Conservation (phyloP, 2,329 filamentous ascomycete genomes). For the Fusarium sp. region DNA sequence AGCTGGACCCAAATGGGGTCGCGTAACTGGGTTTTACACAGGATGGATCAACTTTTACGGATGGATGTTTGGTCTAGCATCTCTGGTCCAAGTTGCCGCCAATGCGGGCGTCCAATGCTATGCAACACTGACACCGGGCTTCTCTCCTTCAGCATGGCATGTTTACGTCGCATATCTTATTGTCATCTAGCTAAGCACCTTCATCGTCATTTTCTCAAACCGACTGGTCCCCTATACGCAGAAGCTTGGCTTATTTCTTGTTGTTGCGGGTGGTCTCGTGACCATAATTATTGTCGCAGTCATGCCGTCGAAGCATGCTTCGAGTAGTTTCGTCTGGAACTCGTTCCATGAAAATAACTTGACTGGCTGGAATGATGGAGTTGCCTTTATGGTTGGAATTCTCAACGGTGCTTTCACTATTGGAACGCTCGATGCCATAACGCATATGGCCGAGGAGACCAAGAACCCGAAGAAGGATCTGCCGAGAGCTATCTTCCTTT, state of each 20-base stretch:
- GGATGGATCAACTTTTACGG: slow-evolving; percentile 50
- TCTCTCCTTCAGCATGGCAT: slow-evolving; percentile 40
- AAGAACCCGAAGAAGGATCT: slow-evolving; percentile 38
- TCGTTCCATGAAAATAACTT: slow-evolving; percentile 45
- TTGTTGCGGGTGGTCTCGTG: slow-evolving; percentile 41
- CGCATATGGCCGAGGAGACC: slow-evolving; percentile 47
- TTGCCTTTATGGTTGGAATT: slow-evolving; percentile 46
- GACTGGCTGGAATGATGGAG: slow-evolving; percentile 45
- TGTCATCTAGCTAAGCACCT: slow-evolving; percentile 41
- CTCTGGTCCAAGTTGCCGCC: slow-evolving; percentile 44
- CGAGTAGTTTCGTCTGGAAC: slow-evolving; percentile 42
- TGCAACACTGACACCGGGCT: slow-evolving; percentile 34
- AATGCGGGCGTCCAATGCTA: slow-evolving; percentile 46
- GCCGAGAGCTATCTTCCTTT: slow-evolving; percentile 40
- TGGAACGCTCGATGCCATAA: slow-evolving; percentile 44
- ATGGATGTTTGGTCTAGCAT: slow-evolving; percentile 49
- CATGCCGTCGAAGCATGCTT: slow-evolving; percentile 42
- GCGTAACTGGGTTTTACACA: slow-evolving; percentile 42
- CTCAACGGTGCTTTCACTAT: slow-evolving; percentile 47
- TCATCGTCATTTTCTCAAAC: slow-evolving; percentile 44
- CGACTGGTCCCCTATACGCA: slow-evolving; percentile 44
- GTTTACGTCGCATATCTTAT: slow-evolving; percentile 44
- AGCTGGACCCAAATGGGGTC: slow-evolving; percentile 44
- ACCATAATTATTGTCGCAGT: slow-evolving; percentile 43
- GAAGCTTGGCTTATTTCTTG: slow-evolving; percentile 42